Evolutionary conservation across 768 basidiomycete genomes (phyloP).

Genomic region (Psilocybe tampanensis): DNA sequence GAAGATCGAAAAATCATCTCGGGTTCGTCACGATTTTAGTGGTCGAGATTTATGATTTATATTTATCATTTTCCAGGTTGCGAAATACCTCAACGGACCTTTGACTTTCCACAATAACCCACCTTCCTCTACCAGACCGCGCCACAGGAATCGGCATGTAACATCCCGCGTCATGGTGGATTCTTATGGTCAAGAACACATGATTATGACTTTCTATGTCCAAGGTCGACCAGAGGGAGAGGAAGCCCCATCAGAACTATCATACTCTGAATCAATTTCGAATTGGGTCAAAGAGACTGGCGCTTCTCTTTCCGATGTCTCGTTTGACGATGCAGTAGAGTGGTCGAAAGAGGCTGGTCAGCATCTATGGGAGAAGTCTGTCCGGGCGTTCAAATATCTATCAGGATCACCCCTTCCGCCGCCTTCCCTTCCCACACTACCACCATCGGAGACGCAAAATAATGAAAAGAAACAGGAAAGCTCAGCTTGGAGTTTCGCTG

Average conservation of each 20-base stretch:
- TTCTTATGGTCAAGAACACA: conserved; percentile 74
- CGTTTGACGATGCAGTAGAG: conserved; percentile 54
- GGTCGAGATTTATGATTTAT: conserved; percentile 7
- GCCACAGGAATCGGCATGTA: conserved; percentile 83
- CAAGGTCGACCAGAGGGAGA: conserved; percentile 57
- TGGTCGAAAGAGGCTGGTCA: conserved; percentile 46
- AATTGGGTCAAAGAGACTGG: conserved; percentile 46
- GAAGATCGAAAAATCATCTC: conserved; percentile 47
- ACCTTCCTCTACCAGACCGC: conserved; percentile 71
- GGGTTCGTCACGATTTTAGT: conserved; percentile 34
- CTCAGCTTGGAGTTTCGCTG: conserved; percentile 57
- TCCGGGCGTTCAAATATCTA: conserved; percentile 69
- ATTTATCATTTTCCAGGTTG: conserved; percentile 47
- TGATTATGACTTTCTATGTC: conserved; percentile 84
- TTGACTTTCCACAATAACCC: conserved; percentile 82
- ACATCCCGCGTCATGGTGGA: conserved; percentile 79
- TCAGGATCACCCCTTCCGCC: conserved; percentile 59
- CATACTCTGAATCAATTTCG: conserved; percentile 45
- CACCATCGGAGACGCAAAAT: conserved; percentile 28
- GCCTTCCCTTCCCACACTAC: conserved; percentile 31
- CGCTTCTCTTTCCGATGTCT: conserved; percentile 48
- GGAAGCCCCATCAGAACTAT: conserved; percentile 34
- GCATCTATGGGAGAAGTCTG: conserved; percentile 49
- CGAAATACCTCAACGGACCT: conserved; percentile 67
- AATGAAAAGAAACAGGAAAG: conserved; percentile 30